These are phyloP conservation scores for Pluteus cervinus DNA, from an alignment of 768 basidiomycete genomes.

Conservation along the genomic window DNA sequence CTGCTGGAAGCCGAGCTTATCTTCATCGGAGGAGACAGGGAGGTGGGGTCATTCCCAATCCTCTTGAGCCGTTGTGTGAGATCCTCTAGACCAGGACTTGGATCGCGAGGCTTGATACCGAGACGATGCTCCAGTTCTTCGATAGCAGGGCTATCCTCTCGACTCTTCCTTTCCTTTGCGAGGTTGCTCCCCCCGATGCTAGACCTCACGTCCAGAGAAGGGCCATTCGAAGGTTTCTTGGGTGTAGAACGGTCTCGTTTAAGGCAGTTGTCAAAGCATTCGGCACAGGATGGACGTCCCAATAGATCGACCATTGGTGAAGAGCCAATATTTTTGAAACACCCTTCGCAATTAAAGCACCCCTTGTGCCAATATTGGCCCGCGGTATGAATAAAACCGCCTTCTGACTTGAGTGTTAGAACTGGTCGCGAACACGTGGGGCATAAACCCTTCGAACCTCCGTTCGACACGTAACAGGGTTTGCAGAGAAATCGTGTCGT, in stretches of 20 bases:
- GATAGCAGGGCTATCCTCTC: slow-evolving; percentile 54
- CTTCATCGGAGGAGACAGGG: too few species aligned
- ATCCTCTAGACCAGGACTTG: slow-evolving; percentile 50
- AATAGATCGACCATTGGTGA: slow-evolving; percentile 79
- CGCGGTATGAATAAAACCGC: slow-evolving; percentile 67
- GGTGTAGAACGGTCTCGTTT: slow-evolving; percentile 48
- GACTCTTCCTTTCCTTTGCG: slow-evolving; percentile 26
- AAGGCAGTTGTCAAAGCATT: slow-evolving; percentile 77
- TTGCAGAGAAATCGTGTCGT: slow-evolving; percentile 61
- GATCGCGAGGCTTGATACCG: slow-evolving; percentile 45
- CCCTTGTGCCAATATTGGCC: slow-evolving; percentile 75
- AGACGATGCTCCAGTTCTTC: slow-evolving; percentile 60
- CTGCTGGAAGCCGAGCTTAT: too few species aligned
- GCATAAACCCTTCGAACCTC: slow-evolving; percentile 76
- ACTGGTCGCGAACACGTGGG: slow-evolving; percentile 64
- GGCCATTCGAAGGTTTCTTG: too few species aligned
- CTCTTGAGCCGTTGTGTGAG: slow-evolving; percentile 38
- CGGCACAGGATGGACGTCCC: slow-evolving; percentile 71
- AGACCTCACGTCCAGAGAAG: too few species aligned
- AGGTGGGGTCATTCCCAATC: slow-evolving; percentile 26
- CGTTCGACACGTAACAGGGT: slow-evolving; percentile 62
- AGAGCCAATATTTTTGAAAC: slow-evolving; percentile 67
- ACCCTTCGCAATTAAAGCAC: slow-evolving; percentile 74
- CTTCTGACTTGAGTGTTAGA: slow-evolving; percentile 69
- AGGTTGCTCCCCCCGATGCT: slow-evolving; percentile 41